phyloP scores from a whole-genome alignment of 164 flowering plant genomes.

The Brasenia schreberi region DNA sequence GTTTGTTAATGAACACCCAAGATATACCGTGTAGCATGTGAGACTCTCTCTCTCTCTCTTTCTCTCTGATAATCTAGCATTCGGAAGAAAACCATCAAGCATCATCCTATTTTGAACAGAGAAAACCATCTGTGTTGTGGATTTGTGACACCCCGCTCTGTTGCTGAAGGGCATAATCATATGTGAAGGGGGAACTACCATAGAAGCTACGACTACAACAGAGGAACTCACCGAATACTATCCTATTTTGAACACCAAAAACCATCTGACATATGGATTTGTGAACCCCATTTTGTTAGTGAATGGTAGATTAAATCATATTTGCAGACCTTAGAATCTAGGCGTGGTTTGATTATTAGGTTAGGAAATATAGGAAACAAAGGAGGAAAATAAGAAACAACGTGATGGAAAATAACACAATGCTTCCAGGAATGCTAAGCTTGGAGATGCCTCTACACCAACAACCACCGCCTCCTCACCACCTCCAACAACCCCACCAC shows the following conservation, averaged over 20 bases:
- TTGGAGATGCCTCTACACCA: conserved; percentile 21
- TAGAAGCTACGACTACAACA: no score
- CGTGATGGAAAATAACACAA: neutral
- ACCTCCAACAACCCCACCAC: conserved; percentile 10
- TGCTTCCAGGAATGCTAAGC: conserved; percentile 15
- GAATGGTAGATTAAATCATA: neutral
- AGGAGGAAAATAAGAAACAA: neutral
- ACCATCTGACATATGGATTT: neutral
- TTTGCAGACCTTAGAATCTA: no score
- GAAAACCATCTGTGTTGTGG: neutral
- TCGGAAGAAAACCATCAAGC: neutral
- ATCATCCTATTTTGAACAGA: neutral
- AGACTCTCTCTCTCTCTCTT: neutral
- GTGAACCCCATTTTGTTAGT: neutral
- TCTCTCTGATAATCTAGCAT: neutral
- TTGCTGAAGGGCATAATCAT: neutral
- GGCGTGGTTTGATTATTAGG: neutral
- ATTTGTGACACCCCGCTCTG: neutral
- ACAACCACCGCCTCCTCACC: conserved; percentile 7
- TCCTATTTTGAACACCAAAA: neutral
- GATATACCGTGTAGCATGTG: neutral
- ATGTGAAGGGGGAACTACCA: no score
- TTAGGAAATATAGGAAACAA: neutral
- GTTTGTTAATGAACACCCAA: no score
- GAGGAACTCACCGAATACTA: neutral